Evolutionary conservation across 768 basidiomycete genomes (phyloP), one percentile per base, ranked within the genome.

Genomic region (Podaxis rugospora): DNA sequence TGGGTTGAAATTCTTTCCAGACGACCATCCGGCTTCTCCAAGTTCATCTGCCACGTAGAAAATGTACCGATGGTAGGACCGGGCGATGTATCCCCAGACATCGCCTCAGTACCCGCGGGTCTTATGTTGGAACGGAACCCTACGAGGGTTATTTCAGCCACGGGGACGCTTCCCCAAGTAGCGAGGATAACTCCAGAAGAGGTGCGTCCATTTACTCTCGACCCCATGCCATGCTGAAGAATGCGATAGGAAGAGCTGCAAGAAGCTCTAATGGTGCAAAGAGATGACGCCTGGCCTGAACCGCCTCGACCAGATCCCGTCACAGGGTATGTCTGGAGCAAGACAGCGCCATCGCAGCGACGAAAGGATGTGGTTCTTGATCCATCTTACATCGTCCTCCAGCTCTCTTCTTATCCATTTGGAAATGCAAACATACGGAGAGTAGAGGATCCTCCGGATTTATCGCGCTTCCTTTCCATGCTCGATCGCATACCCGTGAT

Each of bases 401-500:
- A 97, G 65, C 76, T 98, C 14, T 95, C 95, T 3, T 81, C 92
- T 0, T 82, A 78, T 65, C 82, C 76, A 39, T 81, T 75, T 64
- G 78, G 71, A 63, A 76, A 67, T 57, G 80, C 69, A 11, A 71
- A 76, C 35, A 71, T 77, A 61, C 80, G 78, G 57, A 76, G 82
- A 10, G 75, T 88, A 4, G 70, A 78, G 4, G 83, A 87, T 32
- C 35, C 58, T 51, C 76, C 83, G 9, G 76, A 18, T 9, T 36
- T 61, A 14, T 27, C 21, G 32, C 59, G 59, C 10, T 61, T 61
- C 21, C 53, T 61, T 25, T 54, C 52, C 25, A 61, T 44, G 5
- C 80, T 98, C 49, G 94, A 97, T 66, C 78, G 83, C 46, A 89
- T 91, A 44, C 95, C 95, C 0, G 94, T 98, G 66, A 95, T 99